Conservation (phyloP, 805 yeast genomes). For the Zygosaccharomyces rouxii region DNA sequence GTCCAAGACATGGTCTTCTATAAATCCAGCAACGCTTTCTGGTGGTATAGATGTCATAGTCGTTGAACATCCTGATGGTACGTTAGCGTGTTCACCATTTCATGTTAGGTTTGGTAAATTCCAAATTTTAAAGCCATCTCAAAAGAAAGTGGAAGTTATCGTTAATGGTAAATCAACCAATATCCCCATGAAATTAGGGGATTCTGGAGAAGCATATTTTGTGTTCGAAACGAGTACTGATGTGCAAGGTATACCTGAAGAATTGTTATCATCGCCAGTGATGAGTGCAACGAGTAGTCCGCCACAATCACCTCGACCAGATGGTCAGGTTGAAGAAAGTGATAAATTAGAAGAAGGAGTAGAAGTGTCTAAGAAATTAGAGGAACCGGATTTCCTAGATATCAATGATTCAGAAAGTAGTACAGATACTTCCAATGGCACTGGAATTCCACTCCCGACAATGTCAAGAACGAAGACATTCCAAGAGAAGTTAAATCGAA, state of each 20-base stretch:
- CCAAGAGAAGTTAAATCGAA: conserved; percentile 51
- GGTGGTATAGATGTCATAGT: conserved; percentile 98
- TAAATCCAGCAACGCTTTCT: conserved; percentile 91
- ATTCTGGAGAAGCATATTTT: conserved; percentile 96
- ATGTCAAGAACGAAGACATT: conserved; percentile 17
- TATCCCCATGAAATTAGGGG: conserved; percentile 93
- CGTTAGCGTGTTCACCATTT: conserved; percentile 87
- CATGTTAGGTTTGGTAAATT: conserved; percentile 95
- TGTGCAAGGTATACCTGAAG: conserved; percentile 59
- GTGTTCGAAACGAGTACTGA: conserved; percentile 79
- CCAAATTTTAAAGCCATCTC: conserved; percentile 87
- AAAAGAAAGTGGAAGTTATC: conserved; percentile 83
- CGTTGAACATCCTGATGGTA: conserved; percentile 77
- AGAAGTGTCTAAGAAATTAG: conserved; percentile 13
- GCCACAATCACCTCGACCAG: conserved; percentile 28
- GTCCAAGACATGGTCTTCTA: conserved; percentile 94
- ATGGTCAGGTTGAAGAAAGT: conserved; percentile 17
- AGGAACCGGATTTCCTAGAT: conserved; percentile 36
- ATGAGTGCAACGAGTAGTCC: conserved; percentile 67
- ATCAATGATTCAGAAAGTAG: conserved; percentile 18
- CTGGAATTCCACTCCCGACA: not conserved
- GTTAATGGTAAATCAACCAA: conserved; percentile 80
- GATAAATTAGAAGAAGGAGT: conserved; percentile 32
- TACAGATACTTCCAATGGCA: not conserved
- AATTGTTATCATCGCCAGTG: conserved; percentile 83